phyloP scores from a whole-genome alignment of 1,139 yeast species.

The Debaryomyces subglobosus region DNA sequence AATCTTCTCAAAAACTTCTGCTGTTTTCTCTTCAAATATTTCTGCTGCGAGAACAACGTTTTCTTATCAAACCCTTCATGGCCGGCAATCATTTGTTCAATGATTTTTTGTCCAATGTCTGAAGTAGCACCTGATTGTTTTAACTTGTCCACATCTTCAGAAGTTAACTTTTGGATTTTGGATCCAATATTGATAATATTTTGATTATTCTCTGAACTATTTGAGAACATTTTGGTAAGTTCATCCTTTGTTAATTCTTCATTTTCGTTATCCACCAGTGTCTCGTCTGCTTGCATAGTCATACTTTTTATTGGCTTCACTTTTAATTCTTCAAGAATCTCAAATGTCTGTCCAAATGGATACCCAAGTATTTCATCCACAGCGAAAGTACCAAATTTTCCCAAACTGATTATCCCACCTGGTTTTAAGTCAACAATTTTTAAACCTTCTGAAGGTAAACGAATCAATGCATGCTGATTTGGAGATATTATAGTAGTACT shows the following conservation, averaged over 20 bases:
- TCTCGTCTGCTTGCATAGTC: slow-evolving; percentile 26
- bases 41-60: slow-evolving; percentile 87
- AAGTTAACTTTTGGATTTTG: slow-evolving; percentile 70
- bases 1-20: slow-evolving; percentile 87
- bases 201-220: slow-evolving; percentile 66
- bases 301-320: slow-evolving; percentile 52
- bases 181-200: slow-evolving; percentile 74
- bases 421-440: slow-evolving; percentile 68
- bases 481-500: slow-evolving; percentile 36
- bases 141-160: slow-evolving; percentile 78
- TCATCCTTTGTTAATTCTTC: slow-evolving; percentile 39
- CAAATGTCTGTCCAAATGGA: slow-evolving; percentile 89
- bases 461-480: slow-evolving; percentile 64
- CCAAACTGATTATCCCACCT: slow-evolving; percentile 67
- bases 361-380: slow-evolving; percentile 77
- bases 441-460: slow-evolving; percentile 79
- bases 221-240: slow-evolving; percentile 43
- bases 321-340: slow-evolving; percentile 62
- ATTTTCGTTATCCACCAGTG: slow-evolving; percentile 26
- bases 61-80: slow-evolving; percentile 89
- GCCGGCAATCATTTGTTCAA: slow-evolving; percentile 77
- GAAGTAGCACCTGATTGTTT: slow-evolving; percentile 68
- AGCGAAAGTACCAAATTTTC: slow-evolving; percentile 87
- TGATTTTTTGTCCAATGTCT: slow-evolving; percentile 76
- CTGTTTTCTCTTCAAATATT: slow-evolving; percentile 87